Percentiles rank a stretch among this genome's conserved stretches.
These are phyloP conservation scores for Candida pseudoglaebosa DNA, from an alignment of 805 yeast species.

Conservation along the genomic window DNA sequence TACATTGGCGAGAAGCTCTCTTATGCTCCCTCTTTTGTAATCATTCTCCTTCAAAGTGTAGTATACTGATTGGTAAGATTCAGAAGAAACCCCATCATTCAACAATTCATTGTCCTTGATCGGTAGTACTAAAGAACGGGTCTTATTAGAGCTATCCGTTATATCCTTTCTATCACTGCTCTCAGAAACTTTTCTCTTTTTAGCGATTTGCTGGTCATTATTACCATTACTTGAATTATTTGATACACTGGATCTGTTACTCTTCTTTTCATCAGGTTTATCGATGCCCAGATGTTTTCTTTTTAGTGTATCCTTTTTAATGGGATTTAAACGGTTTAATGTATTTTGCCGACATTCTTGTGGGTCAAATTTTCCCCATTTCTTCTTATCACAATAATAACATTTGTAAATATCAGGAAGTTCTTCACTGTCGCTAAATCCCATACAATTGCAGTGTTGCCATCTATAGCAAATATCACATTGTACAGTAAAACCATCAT, in stretches of 20 bases:
- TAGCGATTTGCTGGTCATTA: constrained; percentile 1
- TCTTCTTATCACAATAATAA: constrained; percentile 59
- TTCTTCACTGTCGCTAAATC: constrained; percentile 62
- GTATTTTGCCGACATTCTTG: constrained; percentile 28
- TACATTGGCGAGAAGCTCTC: constrained; percentile 16
- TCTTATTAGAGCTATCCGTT: not conserved
- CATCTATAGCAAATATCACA: constrained; percentile 90
- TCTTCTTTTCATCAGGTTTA: constrained; percentile 3
- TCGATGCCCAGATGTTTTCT: constrained; percentile 20
- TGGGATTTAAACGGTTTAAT: constrained; percentile 25
- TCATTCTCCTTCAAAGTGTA: constrained; percentile 44
- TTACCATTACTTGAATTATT: not conserved
- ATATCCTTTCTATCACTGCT: not conserved
- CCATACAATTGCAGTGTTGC: constrained; percentile 95
- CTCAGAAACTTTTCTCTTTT: constrained; percentile 8
- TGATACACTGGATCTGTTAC: not conserved
- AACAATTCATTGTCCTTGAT: constrained; percentile 44
- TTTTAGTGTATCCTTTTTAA: constrained; percentile 13
- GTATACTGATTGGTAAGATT: constrained; percentile 52
- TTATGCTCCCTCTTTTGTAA: constrained; percentile 36
- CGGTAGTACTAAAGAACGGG: constrained; percentile 15
- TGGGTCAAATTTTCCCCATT: constrained; percentile 43
- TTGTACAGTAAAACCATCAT: constrained; percentile 91
- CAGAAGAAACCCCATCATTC: constrained; percentile 37
- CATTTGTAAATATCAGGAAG: constrained; percentile 77